Percentiles rank a stretch among this genome's conserved stretches.
Evolutionary conservation across 768 basidiomycete genomes (phyloP).

Genomic region (Leccinum aurantiacum): DNA sequence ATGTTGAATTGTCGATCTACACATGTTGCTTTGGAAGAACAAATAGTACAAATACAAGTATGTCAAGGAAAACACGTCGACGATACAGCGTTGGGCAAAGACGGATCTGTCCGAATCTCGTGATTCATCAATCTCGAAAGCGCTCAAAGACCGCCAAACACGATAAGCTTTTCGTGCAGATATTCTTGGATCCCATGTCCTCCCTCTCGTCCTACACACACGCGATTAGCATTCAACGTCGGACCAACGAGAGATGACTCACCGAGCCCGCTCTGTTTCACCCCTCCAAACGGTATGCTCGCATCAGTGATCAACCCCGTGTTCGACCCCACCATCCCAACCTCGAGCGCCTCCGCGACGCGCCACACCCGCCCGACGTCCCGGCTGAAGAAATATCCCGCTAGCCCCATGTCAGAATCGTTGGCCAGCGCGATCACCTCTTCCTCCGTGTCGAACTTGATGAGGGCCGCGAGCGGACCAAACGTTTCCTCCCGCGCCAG

Average conservation of each 20-base stretch:
- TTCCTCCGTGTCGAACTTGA: slow-evolving; percentile 91
- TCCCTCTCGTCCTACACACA: slow-evolving; percentile 71
- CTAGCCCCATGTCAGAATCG: slow-evolving; percentile 77
- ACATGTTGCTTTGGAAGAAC: neutral
- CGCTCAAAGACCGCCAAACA: slow-evolving; percentile 66
- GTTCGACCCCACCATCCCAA: slow-evolving; percentile 89
- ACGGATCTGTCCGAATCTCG: neutral
- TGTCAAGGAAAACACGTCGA: neutral
- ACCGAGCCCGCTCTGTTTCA: slow-evolving; percentile 85
- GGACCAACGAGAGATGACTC: slow-evolving; percentile 17
- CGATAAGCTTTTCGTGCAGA: slow-evolving; percentile 77
- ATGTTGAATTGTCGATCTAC: neutral
- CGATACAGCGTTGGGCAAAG: neutral
- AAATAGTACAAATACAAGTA: neutral
- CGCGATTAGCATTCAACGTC: neutral
- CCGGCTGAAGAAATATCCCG: slow-evolving; percentile 89
- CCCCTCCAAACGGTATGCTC: slow-evolving; percentile 83
- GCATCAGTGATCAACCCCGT: slow-evolving; percentile 79
- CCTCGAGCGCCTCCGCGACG: slow-evolving; percentile 91
- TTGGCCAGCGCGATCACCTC: slow-evolving; percentile 89
- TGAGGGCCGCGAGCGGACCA: slow-evolving; percentile 85
- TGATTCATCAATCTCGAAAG: neutral
- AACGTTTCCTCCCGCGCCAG: slow-evolving; percentile 90
- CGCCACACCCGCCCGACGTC: slow-evolving; percentile 92
- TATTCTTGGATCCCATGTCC: slow-evolving; percentile 90